Percentiles rank a stretch among this genome's conserved stretches.
These are phyloP conservation scores for Carnegiea gigantea DNA, from an alignment of 179 eudicot genomes.

Conservation along the genomic window DNA sequence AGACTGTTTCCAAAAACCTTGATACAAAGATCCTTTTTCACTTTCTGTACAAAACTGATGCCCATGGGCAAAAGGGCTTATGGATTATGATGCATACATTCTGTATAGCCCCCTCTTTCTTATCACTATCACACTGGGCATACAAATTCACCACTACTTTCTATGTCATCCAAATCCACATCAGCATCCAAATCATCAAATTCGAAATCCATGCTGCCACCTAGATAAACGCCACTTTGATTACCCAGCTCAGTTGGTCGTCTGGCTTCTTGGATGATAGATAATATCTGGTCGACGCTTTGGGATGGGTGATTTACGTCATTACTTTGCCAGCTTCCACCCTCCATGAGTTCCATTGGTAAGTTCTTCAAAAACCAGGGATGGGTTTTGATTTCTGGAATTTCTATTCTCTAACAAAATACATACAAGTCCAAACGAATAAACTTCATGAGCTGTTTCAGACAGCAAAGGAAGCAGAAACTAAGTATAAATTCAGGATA, in stretches of 20 bases:
- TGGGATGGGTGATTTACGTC: slow-evolving; percentile 54
- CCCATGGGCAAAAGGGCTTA: slow-evolving; percentile 12
- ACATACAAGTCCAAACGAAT: not conserved
- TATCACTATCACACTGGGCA: slow-evolving; percentile 31
- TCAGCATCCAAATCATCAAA: slow-evolving; percentile 66
- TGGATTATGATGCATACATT: slow-evolving; percentile 19
- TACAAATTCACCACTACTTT: slow-evolving; percentile 67
- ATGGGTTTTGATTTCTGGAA: slow-evolving; percentile 66
- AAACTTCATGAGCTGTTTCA: not conserved
- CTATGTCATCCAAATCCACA: slow-evolving; percentile 53
- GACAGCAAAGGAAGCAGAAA: not conserved
- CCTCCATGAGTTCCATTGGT: slow-evolving; percentile 56
- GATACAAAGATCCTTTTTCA: not conserved
- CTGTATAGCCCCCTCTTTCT: slow-evolving; percentile 1
- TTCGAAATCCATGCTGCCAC: slow-evolving; percentile 63
- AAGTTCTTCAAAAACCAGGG: slow-evolving; percentile 74
- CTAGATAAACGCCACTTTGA: slow-evolving; percentile 28
- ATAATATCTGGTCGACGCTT: slow-evolving; percentile 59
- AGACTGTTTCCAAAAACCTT: not conserved
- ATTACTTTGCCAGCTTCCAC: slow-evolving; percentile 44
- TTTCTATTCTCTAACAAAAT: slow-evolving; percentile 56
- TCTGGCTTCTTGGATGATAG: slow-evolving; percentile 67
- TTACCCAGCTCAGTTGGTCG: slow-evolving; percentile 32
- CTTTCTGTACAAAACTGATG: slow-evolving; percentile 23
- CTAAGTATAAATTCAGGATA: no score